Conservation (phyloP, 2,329 filamentous ascomycete genomes). For the Sarocladium oryzae region DNA sequence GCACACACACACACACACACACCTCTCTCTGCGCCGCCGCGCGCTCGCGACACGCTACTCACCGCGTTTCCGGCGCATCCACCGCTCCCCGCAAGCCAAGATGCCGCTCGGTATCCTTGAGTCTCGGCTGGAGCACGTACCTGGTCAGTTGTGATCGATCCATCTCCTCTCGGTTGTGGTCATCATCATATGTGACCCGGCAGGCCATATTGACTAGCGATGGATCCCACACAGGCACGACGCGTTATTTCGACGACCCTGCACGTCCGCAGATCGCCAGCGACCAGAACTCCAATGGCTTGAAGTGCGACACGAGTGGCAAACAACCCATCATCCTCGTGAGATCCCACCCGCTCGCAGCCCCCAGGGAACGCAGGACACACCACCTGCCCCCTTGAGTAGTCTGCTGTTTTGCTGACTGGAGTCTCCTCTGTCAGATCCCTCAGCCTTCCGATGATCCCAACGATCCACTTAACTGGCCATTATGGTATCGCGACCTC, state of each 20-base stretch:
- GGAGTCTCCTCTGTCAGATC: conserved; percentile 28
- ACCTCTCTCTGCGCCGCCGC: too few relatives aligned
- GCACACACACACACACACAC: too few relatives aligned
- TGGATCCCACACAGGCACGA: conserved; percentile 56
- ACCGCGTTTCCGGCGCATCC: too few relatives aligned
- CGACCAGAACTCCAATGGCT: conserved; percentile 31
- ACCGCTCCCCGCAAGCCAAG: conserved; percentile 11
- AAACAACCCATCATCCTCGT: conserved; percentile 69
- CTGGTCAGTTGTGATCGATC: too few relatives aligned
- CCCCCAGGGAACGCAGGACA: too few relatives aligned
- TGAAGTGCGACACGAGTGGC: conserved; percentile 70
- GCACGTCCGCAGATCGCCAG: conserved; percentile 36
- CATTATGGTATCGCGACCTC: conserved; percentile 75
- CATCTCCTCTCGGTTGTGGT: too few relatives aligned
- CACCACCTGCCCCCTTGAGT: too few relatives aligned
- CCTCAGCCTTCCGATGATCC: conserved; percentile 89
- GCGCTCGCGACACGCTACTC: too few relatives aligned
- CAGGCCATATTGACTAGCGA: background rate
- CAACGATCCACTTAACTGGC: conserved; percentile 83
- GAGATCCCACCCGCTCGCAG: conserved; percentile 10
- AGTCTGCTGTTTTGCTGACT: conserved; percentile 12
- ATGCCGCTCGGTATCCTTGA: conserved; percentile 64
- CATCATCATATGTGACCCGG: background rate
- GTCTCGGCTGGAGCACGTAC: conserved; percentile 62
- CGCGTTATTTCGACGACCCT: conserved; percentile 57